Evolutionary conservation across 352 stramenopile species (phyloP), one percentile per base, ranked within the genome.

Genomic region (Thraustotheca clavata): DNA sequence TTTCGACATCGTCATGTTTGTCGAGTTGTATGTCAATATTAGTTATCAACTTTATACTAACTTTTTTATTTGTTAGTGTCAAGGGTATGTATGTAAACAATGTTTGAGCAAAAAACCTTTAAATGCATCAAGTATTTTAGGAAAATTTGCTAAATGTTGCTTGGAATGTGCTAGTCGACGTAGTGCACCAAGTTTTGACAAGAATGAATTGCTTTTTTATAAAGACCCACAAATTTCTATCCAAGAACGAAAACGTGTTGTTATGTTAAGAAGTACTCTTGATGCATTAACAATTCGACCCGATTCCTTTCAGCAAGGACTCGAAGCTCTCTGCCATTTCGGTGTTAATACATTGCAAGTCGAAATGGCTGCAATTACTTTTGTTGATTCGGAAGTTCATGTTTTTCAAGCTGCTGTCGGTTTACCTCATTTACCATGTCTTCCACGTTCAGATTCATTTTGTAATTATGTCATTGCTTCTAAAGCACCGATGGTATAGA

Each of bases 31-130:
- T 14, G 9, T 24, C 39, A 47, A 27, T 24, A n/a, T 47, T 31
- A 2, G 16, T 24, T 31, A 11, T 11, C n/a, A 3, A 35, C 24
- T 14, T 3, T 14, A 14, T 29, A 50, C 14, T 14, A 6, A 6
- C 33, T 29, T 35, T 52, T 11, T 35, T 52, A 2, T 18, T 52
- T 31, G n/a, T 35, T 52, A 52, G 43, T 52, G 43, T 31, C 43
- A 52, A 52, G n/a, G 43, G 14, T 14, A 9, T 24, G 11, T 52
- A 11, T 52, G 43, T 31, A 52, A 52, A 31, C 43, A 52, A 1
- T 52, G 43, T 31, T 24, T 52, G 43, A 52, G 43, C 43, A 52
- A 52, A 31, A 52, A 52, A 31, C 43, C 43, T 24, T 31, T 31
- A 9, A 26, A 14, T 31, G 18, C 11, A 31, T 9, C n/a, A 24